Evolutionary conservation across 2,329 filamentous ascomycete species (phyloP).

Genomic region (Fusarium sublunatum): DNA sequence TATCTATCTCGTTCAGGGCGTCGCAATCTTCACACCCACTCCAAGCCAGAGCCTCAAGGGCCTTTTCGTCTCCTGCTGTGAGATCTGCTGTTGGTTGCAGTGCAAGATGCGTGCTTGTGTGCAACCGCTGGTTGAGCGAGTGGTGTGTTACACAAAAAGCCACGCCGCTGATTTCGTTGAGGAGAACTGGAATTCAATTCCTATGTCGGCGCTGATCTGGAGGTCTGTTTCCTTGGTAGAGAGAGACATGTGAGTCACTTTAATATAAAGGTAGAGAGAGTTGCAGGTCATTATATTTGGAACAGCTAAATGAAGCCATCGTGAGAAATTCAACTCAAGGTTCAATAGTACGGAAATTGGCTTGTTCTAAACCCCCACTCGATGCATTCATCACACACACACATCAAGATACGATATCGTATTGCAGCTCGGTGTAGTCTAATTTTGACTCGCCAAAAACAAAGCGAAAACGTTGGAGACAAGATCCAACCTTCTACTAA

Average conservation of each 20-base stretch:
- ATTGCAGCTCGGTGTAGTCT: neutral
- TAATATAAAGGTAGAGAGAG: neutral
- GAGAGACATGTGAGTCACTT: neutral
- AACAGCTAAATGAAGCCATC: constrained; percentile 17
- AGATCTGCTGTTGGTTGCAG: constrained; percentile 36
- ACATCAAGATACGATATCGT: constrained; percentile 18
- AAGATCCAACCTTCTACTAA: constrained; percentile 17
- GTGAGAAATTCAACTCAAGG: constrained; percentile 6
- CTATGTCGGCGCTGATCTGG: neutral
- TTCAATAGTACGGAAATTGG: constrained; percentile 6
- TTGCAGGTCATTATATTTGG: neutral
- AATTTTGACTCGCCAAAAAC: constrained; percentile 14
- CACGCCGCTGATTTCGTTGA: constrained; percentile 24
- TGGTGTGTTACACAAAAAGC: constrained; percentile 25
- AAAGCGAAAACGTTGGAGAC: constrained; percentile 30
- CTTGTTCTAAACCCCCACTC: constrained; percentile 22
- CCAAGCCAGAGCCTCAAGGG: constrained; percentile 35
- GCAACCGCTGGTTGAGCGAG: constrained; percentile 17
- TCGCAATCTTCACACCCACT: constrained; percentile 31
- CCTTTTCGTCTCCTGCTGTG: constrained; percentile 6
- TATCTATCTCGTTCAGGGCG: constrained; percentile 33
- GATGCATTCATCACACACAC: constrained; percentile 24
- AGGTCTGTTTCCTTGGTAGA: neutral
- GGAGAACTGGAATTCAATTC: constrained; percentile 21
- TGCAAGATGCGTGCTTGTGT: constrained; percentile 19